These are phyloP conservation scores for Penicillium daleae DNA, from an alignment of 495 filamentous ascomycete species.

Conservation along the genomic window DNA sequence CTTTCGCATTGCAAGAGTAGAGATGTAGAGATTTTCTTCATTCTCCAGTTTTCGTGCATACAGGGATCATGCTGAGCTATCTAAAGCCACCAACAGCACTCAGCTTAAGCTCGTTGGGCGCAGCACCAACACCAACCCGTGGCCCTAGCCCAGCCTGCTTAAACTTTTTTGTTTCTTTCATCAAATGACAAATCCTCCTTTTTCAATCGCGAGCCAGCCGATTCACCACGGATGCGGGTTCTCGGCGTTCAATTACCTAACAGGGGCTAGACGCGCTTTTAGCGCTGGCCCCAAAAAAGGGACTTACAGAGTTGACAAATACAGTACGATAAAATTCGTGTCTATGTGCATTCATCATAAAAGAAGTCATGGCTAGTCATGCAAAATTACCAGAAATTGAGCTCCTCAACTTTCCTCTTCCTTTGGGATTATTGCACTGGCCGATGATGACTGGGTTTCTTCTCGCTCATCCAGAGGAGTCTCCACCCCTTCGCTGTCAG, in stretches of 20 bases:
- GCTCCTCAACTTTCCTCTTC: neutral
- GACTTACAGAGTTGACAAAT: neutral
- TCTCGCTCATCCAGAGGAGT: slow-evolving; percentile 4
- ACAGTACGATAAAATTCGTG: neutral
- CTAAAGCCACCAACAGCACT: neutral
- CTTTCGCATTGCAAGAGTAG: neutral
- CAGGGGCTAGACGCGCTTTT: neutral
- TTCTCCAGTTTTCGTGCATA: neutral
- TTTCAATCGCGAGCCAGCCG: neutral
- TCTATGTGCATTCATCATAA: neutral
- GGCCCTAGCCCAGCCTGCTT: no score
- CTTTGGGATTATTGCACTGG: neutral
- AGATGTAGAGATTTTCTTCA: neutral
- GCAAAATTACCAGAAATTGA: neutral
- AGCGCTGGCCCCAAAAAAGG: neutral
- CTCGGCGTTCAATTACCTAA: neutral
- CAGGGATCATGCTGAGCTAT: neutral
- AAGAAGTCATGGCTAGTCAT: slow-evolving; percentile 1
- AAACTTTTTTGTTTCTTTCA: neutral
- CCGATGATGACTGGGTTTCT: neutral
- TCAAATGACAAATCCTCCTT: neutral
- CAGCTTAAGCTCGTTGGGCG: neutral
- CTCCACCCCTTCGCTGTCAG: neutral
- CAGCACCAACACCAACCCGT: no score
- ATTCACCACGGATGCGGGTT: neutral